These are phyloP conservation scores for Alternaria angustiovoidea DNA, from an alignment of 2,329 filamentous ascomycete species.

Conservation along the genomic window DNA sequence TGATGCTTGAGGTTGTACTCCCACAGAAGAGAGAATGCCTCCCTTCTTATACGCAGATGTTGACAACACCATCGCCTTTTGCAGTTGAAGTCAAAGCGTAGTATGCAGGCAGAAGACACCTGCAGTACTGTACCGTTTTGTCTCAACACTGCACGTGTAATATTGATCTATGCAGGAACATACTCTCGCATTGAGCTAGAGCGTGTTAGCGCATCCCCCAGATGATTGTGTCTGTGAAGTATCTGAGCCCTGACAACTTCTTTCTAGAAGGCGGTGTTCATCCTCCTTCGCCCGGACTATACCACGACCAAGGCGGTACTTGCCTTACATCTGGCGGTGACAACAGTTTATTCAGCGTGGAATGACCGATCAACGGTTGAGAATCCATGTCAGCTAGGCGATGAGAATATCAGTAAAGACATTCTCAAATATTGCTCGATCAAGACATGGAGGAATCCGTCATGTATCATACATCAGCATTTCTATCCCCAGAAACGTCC, in stretches of 20 bases:
- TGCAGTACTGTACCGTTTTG: conserved; percentile 1
- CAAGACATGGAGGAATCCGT: not conserved
- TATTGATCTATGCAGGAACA: conserved; percentile 8
- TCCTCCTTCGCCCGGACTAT: not conserved
- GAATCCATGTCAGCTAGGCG: not conserved
- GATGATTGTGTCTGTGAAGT: not conserved
- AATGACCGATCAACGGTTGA: not conserved
- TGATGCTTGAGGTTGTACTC: not conserved
- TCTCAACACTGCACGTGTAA: conserved; percentile 8
- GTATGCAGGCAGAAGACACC: not conserved
- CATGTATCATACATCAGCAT: not conserved
- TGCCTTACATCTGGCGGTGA: conserved; percentile 1
- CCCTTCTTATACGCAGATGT: not conserved
- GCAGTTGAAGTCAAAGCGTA: conserved; percentile 1
- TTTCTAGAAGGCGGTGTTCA: not conserved
- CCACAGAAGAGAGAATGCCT: not conserved
- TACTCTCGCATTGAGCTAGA: not conserved
- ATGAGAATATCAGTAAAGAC: too few relatives aligned
- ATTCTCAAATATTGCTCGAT: not conserved
- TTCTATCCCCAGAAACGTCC: not conserved
- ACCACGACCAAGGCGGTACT: not conserved
- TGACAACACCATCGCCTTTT: not conserved
- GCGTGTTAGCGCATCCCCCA: not conserved
- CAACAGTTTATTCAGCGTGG: not conserved
- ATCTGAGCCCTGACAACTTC: not conserved